Percentiles rank a stretch among this genome's conserved stretches.
Conservation (phyloP, 164 flowering plant genomes). For the Echeveria elegans region DNA sequence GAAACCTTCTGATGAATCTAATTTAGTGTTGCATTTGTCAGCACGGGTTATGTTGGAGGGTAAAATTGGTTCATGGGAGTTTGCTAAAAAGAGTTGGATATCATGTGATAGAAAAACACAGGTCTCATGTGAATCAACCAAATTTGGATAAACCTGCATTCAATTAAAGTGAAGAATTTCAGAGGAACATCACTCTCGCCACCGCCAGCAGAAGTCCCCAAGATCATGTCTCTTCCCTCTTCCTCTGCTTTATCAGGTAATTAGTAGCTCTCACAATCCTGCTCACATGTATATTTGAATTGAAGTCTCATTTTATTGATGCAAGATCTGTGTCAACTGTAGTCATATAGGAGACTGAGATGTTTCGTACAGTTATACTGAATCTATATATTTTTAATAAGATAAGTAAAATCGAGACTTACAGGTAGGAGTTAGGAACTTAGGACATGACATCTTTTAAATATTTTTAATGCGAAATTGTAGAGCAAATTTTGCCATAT, state of each 20-base stretch:
- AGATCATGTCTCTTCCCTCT: not conserved
- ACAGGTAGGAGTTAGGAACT: not conserved
- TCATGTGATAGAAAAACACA: not conserved
- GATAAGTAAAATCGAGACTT: too few species aligned
- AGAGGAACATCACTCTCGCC: not conserved
- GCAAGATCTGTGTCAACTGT: not conserved
- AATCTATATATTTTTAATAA: too few species aligned
- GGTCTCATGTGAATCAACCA: conserved; percentile 1
- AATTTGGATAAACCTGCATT: not conserved
- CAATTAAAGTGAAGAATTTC: not conserved
- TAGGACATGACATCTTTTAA: not conserved
- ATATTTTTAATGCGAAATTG: not conserved
- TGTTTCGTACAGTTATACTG: too few species aligned
- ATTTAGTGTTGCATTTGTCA: not conserved
- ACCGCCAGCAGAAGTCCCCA: not conserved
- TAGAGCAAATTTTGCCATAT: not conserved
- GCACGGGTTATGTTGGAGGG: not conserved
- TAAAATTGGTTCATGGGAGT: not conserved
- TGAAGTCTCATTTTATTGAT: too few species aligned
- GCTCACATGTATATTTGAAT: not conserved
- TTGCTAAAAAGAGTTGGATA: not conserved
- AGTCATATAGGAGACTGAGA: too few species aligned
- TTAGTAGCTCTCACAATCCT: not conserved
- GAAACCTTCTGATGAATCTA: not conserved
- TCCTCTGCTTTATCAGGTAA: conserved; percentile 6